These are phyloP conservation scores for Tuber magnatum DNA, from an alignment of 495 filamentous ascomycete species.

Conservation along the genomic window DNA sequence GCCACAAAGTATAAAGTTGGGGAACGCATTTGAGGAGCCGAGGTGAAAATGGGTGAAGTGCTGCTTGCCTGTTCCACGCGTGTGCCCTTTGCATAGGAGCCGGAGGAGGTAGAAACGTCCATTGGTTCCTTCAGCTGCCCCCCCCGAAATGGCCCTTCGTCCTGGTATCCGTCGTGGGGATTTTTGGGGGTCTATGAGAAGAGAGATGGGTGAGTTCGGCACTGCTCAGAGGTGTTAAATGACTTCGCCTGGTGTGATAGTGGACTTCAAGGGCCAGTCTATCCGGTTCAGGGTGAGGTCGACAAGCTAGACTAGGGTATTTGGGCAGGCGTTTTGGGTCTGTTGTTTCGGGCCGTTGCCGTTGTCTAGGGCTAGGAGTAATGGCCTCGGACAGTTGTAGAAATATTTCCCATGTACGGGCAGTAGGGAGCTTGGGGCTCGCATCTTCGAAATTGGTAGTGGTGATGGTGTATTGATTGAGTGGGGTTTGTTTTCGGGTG, in stretches of 20 bases:
- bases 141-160: neutral
- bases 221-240: neutral
- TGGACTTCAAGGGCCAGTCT: neutral
- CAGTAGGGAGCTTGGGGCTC: neutral
- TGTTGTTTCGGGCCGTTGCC: neutral
- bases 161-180: neutral
- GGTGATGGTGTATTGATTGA: neutral
- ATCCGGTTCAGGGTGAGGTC: neutral
- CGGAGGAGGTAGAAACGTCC: neutral
- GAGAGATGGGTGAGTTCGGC: neutral
- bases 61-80: neutral
- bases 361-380: neutral
- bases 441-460: neutral
- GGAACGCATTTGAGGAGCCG: neutral
- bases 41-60: neutral
- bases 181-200: neutral
- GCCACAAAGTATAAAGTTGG: neutral
- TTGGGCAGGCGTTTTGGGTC: neutral
- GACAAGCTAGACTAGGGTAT: neutral
- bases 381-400: neutral
- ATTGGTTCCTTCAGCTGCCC: neutral
- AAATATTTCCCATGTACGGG: neutral
- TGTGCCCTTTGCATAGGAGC: neutral
- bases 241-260: neutral
- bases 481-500: too few relatives aligned